Conservation (phyloP, 2,329 filamentous ascomycete genomes). For the Ramichloridium luteum region DNA sequence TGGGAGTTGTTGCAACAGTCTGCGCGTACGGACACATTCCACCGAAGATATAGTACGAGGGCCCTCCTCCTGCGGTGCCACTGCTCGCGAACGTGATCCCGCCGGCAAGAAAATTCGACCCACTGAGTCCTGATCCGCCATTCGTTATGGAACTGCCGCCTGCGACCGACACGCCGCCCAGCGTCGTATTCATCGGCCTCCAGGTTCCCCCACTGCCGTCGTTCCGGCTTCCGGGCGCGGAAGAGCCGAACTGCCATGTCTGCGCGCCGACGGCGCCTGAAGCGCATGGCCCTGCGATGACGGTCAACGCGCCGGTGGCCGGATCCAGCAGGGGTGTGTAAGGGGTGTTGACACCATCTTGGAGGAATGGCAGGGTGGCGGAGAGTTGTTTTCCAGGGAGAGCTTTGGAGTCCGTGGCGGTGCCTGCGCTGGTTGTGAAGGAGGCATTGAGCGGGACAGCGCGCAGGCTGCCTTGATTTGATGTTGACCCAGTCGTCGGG, state of each 20-base stretch:
- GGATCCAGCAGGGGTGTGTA: constrained; percentile 59
- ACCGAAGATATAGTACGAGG: constrained; percentile 63
- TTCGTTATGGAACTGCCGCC: too few relatives aligned
- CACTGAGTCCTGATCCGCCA: constrained; percentile 27
- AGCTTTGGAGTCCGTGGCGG: too few relatives aligned
- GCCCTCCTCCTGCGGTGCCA: constrained; percentile 40
- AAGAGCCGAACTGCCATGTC: constrained; percentile 56
- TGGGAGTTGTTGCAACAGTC: constrained; percentile 28
- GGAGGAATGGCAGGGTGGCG: constrained; percentile 50
- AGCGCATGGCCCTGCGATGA: constrained; percentile 63
- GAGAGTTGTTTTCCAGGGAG: constrained; percentile 31
- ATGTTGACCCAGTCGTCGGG: too few relatives aligned
- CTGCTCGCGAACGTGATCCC: constrained; percentile 54
- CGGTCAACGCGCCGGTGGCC: constrained; percentile 54
- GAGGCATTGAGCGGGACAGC: too few relatives aligned
- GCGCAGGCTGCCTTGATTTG: too few relatives aligned
- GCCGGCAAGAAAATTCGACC: constrained; percentile 45
- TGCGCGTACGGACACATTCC: constrained; percentile 65
- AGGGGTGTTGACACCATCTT: constrained; percentile 37
- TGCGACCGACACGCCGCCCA: too few relatives aligned
- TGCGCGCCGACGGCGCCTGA: constrained; percentile 37
- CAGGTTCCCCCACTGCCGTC: constrained; percentile 42
- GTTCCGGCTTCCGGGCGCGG: constrained; percentile 28
- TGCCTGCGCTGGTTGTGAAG: too few relatives aligned
- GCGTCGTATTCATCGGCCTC: constrained; percentile 24